A percentile compares a stretch with the other conserved stretches of the same genome.
Conservation (phyloP, 345 rosid species). For the Streptanthus diversifolius region DNA sequence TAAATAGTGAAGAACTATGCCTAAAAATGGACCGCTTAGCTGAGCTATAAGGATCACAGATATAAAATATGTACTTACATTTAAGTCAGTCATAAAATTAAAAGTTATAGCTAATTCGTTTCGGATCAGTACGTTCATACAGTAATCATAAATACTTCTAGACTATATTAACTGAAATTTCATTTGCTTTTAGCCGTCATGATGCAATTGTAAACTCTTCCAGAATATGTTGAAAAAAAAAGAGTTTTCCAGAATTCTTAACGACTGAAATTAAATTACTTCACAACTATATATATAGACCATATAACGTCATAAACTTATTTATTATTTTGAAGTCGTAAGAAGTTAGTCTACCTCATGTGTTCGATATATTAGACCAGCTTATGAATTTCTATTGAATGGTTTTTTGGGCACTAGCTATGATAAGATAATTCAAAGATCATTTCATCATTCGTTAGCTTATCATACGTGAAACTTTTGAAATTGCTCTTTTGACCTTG, state of each 20-base stretch:
- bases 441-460: constrained; percentile 9
- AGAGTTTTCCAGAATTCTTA: not conserved
- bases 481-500: not conserved
- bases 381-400: not conserved
- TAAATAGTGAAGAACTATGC: no score
- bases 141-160: no score
- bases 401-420: not conserved
- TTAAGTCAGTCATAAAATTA: no score
- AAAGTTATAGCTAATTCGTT: not conserved
- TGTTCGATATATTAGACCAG: not conserved
- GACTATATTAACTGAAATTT: not conserved
- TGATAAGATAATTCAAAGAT: constrained; percentile 6
- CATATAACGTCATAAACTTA: not conserved
- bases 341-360: not conserved
- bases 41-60: no score
- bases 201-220: not conserved
- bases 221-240: not conserved
- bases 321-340: not conserved
- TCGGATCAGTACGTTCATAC: not conserved
- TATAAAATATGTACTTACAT: no score
- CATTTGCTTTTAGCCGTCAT: not conserved
- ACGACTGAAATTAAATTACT: not conserved
- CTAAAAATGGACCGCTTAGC: no score
- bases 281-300: not conserved
- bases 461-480: not conserved